A percentile compares a stretch with the other conserved stretches of the same genome.
Conservation (phyloP, 768 basidiomycete species). For the Megacollybia marginata region DNA sequence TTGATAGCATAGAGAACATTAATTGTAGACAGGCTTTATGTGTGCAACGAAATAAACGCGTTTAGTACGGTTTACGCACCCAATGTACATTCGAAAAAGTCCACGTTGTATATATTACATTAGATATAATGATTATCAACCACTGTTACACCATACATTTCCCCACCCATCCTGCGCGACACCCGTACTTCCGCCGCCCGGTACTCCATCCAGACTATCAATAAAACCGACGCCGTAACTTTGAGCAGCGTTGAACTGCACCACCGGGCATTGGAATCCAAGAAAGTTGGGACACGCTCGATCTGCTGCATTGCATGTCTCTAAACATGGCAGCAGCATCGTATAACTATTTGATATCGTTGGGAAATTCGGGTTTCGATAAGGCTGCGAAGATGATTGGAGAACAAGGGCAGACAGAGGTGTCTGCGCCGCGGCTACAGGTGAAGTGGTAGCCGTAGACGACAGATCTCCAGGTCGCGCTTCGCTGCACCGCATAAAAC, state of each 20-base stretch:
- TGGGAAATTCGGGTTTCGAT: conserved; percentile 44
- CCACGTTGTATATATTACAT: neutral
- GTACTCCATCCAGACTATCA: conserved; percentile 43
- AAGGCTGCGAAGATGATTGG: conserved; percentile 29
- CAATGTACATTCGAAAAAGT: no score
- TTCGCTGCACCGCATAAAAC: conserved; percentile 73
- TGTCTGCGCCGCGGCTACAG: conserved; percentile 15
- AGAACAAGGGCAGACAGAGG: conserved; percentile 45
- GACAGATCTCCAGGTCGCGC: conserved; percentile 23
- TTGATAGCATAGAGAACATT: no score
- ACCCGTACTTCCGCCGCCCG: conserved; percentile 45
- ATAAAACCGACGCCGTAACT: conserved; percentile 77
- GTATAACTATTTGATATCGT: conserved; percentile 37
- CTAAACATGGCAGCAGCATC: conserved; percentile 72
- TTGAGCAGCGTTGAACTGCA: conserved; percentile 49
- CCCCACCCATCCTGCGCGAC: conserved; percentile 59
- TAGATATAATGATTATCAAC: neutral
- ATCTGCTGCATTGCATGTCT: conserved; percentile 65
- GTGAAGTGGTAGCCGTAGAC: conserved; percentile 22
- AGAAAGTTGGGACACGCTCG: conserved; percentile 74
- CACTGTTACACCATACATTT: conserved; percentile 67
- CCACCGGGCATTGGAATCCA: conserved; percentile 59
- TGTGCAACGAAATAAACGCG: no score
- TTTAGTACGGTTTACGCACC: no score
- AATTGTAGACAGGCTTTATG: no score